Base-by-base conservation (phyloP, 1,139 yeast species). In the Lodderomyces jiufengensis region DNA sequence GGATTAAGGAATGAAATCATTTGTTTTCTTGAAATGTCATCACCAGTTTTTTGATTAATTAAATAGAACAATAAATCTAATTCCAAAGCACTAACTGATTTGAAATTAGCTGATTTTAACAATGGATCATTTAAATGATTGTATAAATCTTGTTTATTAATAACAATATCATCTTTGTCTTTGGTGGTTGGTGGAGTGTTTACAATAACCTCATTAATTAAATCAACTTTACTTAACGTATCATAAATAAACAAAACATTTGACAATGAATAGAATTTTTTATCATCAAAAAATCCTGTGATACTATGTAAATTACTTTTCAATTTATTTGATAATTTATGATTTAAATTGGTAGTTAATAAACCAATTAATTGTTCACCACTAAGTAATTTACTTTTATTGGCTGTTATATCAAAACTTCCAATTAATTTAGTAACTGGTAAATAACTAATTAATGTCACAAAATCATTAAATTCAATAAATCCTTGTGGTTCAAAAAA, bases 131-230 rank as follows among this genome's bases (percentile, higher is more conserved):
- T 75, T 49, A 73, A 66, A 43, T 69, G 73, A 32, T 62, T 51
- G 44, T 73, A 63, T 45, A 71, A 62, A 43, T 66, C 73, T 26
- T 46, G 45, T 44, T 66, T 67, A 49, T 67, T 67, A 48, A 71
- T 70, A 45, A 66, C 55, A 34, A 70, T 61, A 44, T 68, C 76
- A 38, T 67, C 65, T 38, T 66, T 73, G 31, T 70, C 74, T 38
- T 57, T 56, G 12, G 66, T 57, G 13, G 63, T 61, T 10, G 75
- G 73, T n/a, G 74, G 73, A 26, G 72, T 66, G 51, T 74, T 72
- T 41, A 80, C 83, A 37, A 80, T 74, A 24, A 78, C 67, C 56
- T 78, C 84, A 51, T 80, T 80, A 43, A 80, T 63, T 46, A 70
- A 56, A 49, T 70, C 76, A 34, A 70, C 57, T 46, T 69, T 70